These are phyloP conservation scores for Epichloe amarillans DNA, from an alignment of 2,329 filamentous ascomycete species.

Conservation along the genomic window DNA sequence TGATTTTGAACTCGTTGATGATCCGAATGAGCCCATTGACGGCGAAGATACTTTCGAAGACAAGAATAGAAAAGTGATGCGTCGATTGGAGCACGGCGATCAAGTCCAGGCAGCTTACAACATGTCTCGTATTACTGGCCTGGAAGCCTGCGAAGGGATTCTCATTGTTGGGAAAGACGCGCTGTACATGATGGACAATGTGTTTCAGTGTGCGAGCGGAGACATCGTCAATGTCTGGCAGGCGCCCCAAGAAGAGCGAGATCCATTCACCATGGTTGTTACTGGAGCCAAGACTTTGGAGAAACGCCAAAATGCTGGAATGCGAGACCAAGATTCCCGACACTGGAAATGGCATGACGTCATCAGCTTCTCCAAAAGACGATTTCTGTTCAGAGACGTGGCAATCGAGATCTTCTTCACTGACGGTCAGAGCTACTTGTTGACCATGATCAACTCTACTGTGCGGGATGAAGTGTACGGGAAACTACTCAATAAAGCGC, in stretches of 20 bases:
- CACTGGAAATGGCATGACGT: constrained; percentile 93
- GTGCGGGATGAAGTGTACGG: constrained; percentile 69
- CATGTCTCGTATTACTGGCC: constrained; percentile 81
- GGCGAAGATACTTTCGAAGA: constrained; percentile 73
- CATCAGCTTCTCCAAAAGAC: constrained; percentile 87
- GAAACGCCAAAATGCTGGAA: constrained; percentile 44
- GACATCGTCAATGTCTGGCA: constrained; percentile 97
- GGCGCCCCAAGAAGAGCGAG: constrained; percentile 80
- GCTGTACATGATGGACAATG: constrained; percentile 90
- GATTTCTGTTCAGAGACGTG: constrained; percentile 90
- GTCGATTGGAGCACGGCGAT: constrained; percentile 79
- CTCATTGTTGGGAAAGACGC: constrained; percentile 85
- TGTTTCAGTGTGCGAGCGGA: constrained; percentile 87
- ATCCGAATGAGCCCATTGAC: constrained; percentile 73
- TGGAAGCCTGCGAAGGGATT: constrained; percentile 88
- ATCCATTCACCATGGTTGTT: constrained; percentile 91
- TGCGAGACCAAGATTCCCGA: constrained; percentile 63
- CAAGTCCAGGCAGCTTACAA: constrained; percentile 91
- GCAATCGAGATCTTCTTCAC: constrained; percentile 97
- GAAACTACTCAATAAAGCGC: constrained; percentile 65
- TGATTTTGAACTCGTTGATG: constrained; percentile 91
- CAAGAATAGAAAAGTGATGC: constrained; percentile 96
- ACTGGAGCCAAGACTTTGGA: constrained; percentile 48
- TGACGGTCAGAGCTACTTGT: constrained; percentile 84
- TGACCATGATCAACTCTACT: constrained; percentile 66